Base-by-base conservation (phyloP, 2,329 filamentous ascomycete genomes). In the Ceratocystis harringtonii region DNA sequence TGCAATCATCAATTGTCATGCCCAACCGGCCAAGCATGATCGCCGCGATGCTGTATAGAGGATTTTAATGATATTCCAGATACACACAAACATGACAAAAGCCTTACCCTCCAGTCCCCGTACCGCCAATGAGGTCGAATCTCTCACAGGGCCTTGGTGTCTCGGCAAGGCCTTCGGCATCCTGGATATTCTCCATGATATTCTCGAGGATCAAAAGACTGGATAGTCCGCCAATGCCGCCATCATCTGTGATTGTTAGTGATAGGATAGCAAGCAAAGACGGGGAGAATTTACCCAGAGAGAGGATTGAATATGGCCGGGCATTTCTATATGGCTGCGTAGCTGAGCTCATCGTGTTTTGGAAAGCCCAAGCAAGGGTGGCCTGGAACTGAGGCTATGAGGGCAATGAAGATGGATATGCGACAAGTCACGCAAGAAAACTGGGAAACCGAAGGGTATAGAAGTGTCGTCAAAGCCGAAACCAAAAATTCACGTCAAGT, bases 81-180 rank as follows among this genome's bases (percentile, higher is more conserved):
- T 10, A 2, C 17, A 30, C 64, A 8, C 19, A 52, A 15, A 19
- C n/a, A 41, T 1, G 17, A 32, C 30, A 25, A 25, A 25, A 25
- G 22, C 22, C 22, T 25, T 25, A 25, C 22, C 22, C 22, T 25
- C 22, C 22, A 25, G 22, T 25, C 22, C 22, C 22, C 2, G 22
- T 25, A 25, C 71, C 72, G 50, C 71, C 72, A 55, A 73, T 71
- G n/a, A 73, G 64, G 25, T 73, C 69, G 62, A 72, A 73, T 32
- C 68, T 65, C 19, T 73, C 71, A 58, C 70, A 70, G 25, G 71
- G 72, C 48, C 44, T 68, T 3, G 70, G 71, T 4, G 69, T 30
- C n/a, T 69, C 43, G 22, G 65, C 36, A 4, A 70, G 68, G 12
- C 67, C 65, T 17, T 66, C 63, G n/a, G 45, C 48, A 1, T 67